Evolutionary conservation across 768 basidiomycete species (phyloP).

Genomic region (Heimioporus sp.): DNA sequence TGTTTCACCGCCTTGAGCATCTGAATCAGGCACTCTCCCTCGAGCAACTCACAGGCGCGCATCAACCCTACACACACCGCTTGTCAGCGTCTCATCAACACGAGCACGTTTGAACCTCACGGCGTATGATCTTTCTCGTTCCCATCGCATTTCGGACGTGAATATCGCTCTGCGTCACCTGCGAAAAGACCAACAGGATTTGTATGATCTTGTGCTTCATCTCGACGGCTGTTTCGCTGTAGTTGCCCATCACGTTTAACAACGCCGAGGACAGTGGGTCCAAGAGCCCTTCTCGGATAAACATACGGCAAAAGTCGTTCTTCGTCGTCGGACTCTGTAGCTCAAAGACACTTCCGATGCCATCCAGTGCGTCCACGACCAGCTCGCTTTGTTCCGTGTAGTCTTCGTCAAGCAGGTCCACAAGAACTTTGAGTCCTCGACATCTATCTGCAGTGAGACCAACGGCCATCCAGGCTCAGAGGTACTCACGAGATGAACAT

Average conservation of each 20-base stretch:
- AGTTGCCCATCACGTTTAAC: constrained; percentile 80
- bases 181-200: constrained; percentile 87
- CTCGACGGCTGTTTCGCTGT: constrained; percentile 60
- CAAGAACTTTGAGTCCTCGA: constrained; percentile 90
- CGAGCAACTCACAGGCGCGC: constrained; percentile 82
- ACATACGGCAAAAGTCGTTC: constrained; percentile 98
- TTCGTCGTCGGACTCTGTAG: constrained; percentile 95
- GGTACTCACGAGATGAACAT: constrained; percentile 98
- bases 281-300: constrained; percentile 91
- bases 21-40: constrained; percentile 83
- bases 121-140: constrained; percentile 82
- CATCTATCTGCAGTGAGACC: constrained; percentile 50
- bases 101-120: constrained; percentile 48
- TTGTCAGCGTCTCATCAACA: constrained; percentile 2
- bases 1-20: constrained; percentile 96
- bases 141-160: constrained; percentile 93
- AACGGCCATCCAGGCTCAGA: background rate
- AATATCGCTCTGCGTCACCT: constrained; percentile 93
- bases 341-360: constrained; percentile 94
- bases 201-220: constrained; percentile 89
- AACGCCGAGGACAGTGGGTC: constrained; percentile 91
- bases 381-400: constrained; percentile 90
- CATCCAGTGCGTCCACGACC: constrained; percentile 90
- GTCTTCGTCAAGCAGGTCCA: constrained; percentile 95
- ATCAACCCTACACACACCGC: constrained; percentile 60